Conservation (phyloP, 169 alveolate genomes). For the Cryptosporidium canis region DNA sequence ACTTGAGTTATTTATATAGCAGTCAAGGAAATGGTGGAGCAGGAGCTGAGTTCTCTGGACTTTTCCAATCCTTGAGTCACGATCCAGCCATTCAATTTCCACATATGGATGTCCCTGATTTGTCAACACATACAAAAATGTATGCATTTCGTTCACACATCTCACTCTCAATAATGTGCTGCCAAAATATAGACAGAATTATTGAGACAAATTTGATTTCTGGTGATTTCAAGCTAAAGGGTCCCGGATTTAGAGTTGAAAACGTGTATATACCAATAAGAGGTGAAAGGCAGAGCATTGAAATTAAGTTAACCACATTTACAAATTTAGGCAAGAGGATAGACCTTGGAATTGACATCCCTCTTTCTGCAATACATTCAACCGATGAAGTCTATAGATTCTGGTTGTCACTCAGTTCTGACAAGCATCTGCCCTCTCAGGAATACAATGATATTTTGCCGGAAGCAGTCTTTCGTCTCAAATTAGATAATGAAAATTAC, state of each 20-base stretch:
- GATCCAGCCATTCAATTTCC: constrained; percentile 60
- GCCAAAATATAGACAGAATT: constrained; percentile 30
- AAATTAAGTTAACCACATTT: constrained; percentile 63
- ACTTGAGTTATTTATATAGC: neutral
- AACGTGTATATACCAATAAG: constrained; percentile 66
- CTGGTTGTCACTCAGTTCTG: constrained; percentile 26
- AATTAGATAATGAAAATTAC: constrained; percentile 50
- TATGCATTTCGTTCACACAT: constrained; percentile 66
- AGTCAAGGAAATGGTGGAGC: neutral
- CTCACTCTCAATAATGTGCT: constrained; percentile 30
- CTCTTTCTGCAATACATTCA: constrained; percentile 51
- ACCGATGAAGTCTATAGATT: constrained; percentile 10
- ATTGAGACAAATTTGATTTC: constrained; percentile 49
- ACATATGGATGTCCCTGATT: constrained; percentile 64
- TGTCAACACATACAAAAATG: constrained; percentile 70
- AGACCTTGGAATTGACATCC: constrained; percentile 47
- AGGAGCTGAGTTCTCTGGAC: neutral
- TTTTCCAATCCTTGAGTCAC: neutral
- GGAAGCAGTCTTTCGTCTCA: constrained; percentile 69
- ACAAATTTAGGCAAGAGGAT: constrained; percentile 25
- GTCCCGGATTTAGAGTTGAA: constrained; percentile 67
- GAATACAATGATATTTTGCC: constrained; percentile 67
- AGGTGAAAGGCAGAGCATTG: constrained; percentile 39
- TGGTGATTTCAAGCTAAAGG: constrained; percentile 69
- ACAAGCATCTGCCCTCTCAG: constrained; percentile 14